Conservation (phyloP, 805 yeast genomes). For the Myxozyma neotropica region DNA sequence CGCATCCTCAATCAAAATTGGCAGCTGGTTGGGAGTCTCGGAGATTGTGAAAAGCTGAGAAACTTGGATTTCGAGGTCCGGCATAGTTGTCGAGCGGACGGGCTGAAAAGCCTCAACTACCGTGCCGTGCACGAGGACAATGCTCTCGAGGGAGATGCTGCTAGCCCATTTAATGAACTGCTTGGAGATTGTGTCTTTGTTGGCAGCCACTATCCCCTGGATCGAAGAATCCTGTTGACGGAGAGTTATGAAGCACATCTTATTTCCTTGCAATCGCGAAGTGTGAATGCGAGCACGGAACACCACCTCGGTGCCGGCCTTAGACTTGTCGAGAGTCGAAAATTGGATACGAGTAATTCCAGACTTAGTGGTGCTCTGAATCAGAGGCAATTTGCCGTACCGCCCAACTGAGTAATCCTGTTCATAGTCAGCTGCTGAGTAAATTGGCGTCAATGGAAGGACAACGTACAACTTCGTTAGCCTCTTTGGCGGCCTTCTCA, state of each 20-base stretch:
- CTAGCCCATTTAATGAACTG: constrained; percentile 98
- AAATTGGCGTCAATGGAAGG: neutral
- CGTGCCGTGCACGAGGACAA: constrained; percentile 85
- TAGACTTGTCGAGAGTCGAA: constrained; percentile 52
- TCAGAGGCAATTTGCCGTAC: constrained; percentile 87
- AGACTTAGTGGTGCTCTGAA: constrained; percentile 74
- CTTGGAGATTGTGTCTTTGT: constrained; percentile 76
- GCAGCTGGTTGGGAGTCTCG: constrained; percentile 90
- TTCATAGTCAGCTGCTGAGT: neutral
- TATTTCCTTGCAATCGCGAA: constrained; percentile 93
- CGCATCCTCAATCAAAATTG: constrained; percentile 95
- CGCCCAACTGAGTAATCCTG: constrained; percentile 79
- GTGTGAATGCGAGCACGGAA: constrained; percentile 95
- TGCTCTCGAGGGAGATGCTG: constrained; percentile 80
- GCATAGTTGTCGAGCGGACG: constrained; percentile 87
- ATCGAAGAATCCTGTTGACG: constrained; percentile 85
- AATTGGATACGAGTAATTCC: constrained; percentile 65
- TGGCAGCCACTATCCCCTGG: constrained; percentile 82
- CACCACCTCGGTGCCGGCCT: constrained; percentile 74
- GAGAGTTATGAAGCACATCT: constrained; percentile 84
- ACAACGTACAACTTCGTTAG: constrained; percentile 56
- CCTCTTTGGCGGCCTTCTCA: constrained; percentile 79
- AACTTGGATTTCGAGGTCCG: constrained; percentile 83
- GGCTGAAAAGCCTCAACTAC: constrained; percentile 83
- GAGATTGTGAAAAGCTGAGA: constrained; percentile 72